Evolutionary conservation across 257 asterid genomes (phyloP).

Genomic region (Solanum etuberosum): DNA sequence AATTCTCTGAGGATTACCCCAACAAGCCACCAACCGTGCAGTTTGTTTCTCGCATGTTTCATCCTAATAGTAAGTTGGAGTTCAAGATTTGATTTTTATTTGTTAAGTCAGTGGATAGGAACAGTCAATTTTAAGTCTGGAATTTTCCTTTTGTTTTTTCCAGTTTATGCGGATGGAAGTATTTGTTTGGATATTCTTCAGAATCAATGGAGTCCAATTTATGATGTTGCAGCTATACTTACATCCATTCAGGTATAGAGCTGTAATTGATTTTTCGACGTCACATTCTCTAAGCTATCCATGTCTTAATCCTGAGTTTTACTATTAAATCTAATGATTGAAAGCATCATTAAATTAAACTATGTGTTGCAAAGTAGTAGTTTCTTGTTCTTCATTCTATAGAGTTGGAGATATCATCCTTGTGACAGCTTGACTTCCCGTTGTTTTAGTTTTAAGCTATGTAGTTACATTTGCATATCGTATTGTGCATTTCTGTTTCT

Average conservation of each 20-base stretch:
- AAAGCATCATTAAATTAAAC: neutral
- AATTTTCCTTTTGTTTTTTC: slow-evolving; percentile 2
- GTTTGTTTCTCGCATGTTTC: slow-evolving; percentile 81
- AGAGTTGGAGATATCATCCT: neutral
- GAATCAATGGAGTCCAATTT: slow-evolving; percentile 94
- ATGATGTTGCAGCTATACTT: slow-evolving; percentile 88
- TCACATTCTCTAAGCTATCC: neutral
- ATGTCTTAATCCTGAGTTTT: neutral
- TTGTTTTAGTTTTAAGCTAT: neutral
- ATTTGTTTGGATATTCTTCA: slow-evolving; percentile 93
- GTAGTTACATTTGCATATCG: neutral
- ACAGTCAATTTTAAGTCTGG: slow-evolving; percentile 2
- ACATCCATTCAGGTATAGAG: slow-evolving; percentile 73
- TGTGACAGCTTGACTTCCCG: neutral
- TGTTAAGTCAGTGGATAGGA: neutral
- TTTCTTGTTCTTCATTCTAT: neutral
- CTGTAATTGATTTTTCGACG: neutral
- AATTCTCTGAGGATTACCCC: slow-evolving; percentile 67
- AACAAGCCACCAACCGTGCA: slow-evolving; percentile 82
- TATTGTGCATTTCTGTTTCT: neutral
- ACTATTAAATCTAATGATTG: neutral
- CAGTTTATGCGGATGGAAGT: slow-evolving; percentile 97
- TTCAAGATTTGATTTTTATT: neutral
- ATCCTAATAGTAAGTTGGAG: slow-evolving; percentile 64
- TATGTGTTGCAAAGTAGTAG: neutral